These are phyloP conservation scores for Pharus latifolius DNA, from an alignment of 176 grass and related monocot genomes.

Conservation along the genomic window DNA sequence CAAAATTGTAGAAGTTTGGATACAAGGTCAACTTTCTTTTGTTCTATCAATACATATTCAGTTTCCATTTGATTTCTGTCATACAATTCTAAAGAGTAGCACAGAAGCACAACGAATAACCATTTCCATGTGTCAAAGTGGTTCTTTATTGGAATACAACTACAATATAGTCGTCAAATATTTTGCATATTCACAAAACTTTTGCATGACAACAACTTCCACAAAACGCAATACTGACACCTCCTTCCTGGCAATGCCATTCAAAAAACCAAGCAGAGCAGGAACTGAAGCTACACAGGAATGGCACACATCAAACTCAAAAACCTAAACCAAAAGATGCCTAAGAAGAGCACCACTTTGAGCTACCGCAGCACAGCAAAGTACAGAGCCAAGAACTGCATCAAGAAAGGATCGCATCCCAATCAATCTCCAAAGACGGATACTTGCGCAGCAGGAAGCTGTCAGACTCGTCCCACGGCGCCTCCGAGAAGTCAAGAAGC, in stretches of 20 bases:
- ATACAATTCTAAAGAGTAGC: neutral
- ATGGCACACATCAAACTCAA: slow-evolving; percentile 24
- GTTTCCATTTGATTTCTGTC: neutral
- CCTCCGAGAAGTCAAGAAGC: slow-evolving; percentile 59
- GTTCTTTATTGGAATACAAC: slow-evolving; percentile 25
- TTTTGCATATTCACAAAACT: slow-evolving; percentile 2
- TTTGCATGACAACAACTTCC: neutral
- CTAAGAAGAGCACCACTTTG: slow-evolving; percentile 7
- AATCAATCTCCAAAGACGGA: slow-evolving; percentile 92
- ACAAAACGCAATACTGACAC: neutral
- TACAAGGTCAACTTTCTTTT: neutral
- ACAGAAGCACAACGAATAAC: neutral
- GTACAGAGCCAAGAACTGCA: slow-evolving; percentile 10
- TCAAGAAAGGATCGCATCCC: slow-evolving; percentile 77
- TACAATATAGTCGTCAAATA: neutral
- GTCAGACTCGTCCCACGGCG: slow-evolving; percentile 82
- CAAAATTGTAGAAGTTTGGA: neutral
- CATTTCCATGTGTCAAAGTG: neutral
- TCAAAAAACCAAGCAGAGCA: slow-evolving; percentile 45
- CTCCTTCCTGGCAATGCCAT: slow-evolving; percentile 36
- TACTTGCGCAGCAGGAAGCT: slow-evolving; percentile 65
- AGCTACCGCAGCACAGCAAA: neutral
- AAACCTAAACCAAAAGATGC: slow-evolving; percentile 13
- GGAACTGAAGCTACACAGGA: slow-evolving; percentile 22
- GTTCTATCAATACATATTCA: neutral